Conservation (phyloP, 1,284 basidiomycete species). For the Apiotrichum domesticum region DNA sequence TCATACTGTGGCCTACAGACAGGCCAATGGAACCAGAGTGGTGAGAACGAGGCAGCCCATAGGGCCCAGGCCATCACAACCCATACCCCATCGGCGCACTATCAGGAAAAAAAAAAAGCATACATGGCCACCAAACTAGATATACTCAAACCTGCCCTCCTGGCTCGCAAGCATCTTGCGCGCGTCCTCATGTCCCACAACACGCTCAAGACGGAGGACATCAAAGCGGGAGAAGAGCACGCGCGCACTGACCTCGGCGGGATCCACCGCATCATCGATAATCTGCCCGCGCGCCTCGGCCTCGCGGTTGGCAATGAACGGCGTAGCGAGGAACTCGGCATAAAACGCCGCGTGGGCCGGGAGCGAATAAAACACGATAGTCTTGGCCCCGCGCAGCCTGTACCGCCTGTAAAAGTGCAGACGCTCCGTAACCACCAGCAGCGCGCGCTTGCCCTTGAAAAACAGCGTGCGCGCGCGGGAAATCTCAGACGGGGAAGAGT, state of each 20-base stretch:
- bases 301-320: conserved; percentile 59
- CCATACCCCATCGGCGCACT: too few species aligned
- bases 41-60: too few species aligned
- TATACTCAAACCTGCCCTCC: conserved; percentile 44
- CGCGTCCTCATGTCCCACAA: conserved; percentile 53
- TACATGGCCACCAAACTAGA: conserved; percentile 16
- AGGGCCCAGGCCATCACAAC: too few species aligned
- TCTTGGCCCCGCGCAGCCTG: conserved; percentile 83
- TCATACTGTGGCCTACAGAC: too few species aligned
- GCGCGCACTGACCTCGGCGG: conserved; percentile 67
- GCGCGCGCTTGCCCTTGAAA: conserved; percentile 78
- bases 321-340: conserved; percentile 80
- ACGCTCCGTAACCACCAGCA: conserved; percentile 87
- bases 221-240: conserved; percentile 85
- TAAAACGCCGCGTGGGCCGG: conserved; percentile 89
- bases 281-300: conserved; percentile 22
- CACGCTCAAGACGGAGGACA: conserved; percentile 74
- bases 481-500: conserved; percentile 88
- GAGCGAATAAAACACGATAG: conserved; percentile 84
- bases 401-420: conserved; percentile 98
- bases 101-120: too few species aligned
- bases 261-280: conserved; percentile 48
- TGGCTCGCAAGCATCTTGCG: conserved; percentile 44
- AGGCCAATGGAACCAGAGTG: too few species aligned
- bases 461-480: conserved; percentile 87